These are phyloP conservation scores for Handroanthus guayacan DNA, from an alignment of 257 asterid genomes.

Conservation along the genomic window DNA sequence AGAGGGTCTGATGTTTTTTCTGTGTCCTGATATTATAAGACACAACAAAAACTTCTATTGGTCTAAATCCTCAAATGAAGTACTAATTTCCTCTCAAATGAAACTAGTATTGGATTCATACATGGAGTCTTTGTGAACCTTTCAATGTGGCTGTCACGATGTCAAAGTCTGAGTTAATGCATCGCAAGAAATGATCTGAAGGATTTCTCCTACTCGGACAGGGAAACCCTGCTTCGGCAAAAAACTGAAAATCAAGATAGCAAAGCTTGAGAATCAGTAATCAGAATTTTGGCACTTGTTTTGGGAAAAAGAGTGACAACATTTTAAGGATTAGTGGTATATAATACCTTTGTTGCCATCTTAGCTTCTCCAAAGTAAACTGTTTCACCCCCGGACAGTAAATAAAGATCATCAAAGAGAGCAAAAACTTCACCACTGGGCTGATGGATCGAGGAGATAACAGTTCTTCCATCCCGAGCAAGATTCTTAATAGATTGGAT, in stretches of 20 bases:
- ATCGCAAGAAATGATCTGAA: constrained; percentile 80
- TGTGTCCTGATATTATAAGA: constrained; percentile 51
- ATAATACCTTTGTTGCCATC: constrained; percentile 63
- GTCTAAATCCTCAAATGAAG: not conserved
- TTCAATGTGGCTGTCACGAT: constrained; percentile 70
- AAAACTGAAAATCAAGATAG: constrained; percentile 53
- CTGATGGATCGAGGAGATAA: constrained; percentile 80
- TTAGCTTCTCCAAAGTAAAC: constrained; percentile 81
- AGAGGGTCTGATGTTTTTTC: constrained; percentile 60
- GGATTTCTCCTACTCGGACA: constrained; percentile 88
- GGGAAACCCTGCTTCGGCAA: constrained; percentile 82
- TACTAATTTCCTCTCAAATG: not conserved
- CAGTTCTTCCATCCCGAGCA: constrained; percentile 79
- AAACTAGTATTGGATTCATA: constrained; percentile 40
- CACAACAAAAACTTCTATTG: not conserved
- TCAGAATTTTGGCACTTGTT: too few relatives aligned
- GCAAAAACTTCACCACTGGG: constrained; percentile 88
- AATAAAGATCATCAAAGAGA: constrained; percentile 70
- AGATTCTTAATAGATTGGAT: constrained; percentile 71
- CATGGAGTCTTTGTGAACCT: constrained; percentile 77
- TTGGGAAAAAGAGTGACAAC: too few relatives aligned
- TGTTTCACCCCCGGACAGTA: constrained; percentile 74
- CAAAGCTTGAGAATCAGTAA: not conserved
- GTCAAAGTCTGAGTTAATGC: constrained; percentile 75
- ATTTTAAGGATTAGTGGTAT: not conserved